phyloP scores from a whole-genome alignment of 495 filamentous ascomycete species.

The Letharia columbiana region DNA sequence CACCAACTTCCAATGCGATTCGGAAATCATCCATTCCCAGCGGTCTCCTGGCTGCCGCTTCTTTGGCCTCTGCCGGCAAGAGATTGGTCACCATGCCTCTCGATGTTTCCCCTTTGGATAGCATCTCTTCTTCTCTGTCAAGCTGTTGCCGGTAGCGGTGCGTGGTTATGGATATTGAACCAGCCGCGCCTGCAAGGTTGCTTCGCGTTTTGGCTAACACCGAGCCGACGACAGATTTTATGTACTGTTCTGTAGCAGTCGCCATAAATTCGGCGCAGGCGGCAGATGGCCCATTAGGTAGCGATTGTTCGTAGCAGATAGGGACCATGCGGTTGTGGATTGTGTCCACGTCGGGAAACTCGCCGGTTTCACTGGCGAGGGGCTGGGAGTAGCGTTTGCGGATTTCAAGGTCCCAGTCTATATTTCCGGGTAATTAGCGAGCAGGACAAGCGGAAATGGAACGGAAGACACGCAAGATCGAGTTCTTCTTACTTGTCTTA shows the following conservation, averaged over 20 bases:
- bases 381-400: conserved; percentile 84
- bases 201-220: conserved; percentile 70
- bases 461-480: not conserved
- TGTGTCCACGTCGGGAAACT: conserved; percentile 76
- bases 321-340: conserved; percentile 83
- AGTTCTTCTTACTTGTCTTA: conserved; percentile 66
- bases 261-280: conserved; percentile 81
- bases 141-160: conserved; percentile 65
- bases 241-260: conserved; percentile 80
- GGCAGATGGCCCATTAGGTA: conserved; percentile 60
- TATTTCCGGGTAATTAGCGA: not conserved
- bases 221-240: conserved; percentile 77
- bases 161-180: conserved; percentile 43
- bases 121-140: conserved; percentile 61
- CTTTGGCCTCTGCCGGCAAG: conserved; percentile 66
- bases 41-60: conserved; percentile 46
- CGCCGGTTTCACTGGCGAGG: conserved; percentile 78
- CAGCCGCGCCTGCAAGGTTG: conserved; percentile 72
- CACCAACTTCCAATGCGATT: conserved; percentile 58
- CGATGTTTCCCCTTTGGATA: conserved; percentile 57
- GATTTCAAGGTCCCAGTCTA: conserved; percentile 87
- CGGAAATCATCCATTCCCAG: conserved; percentile 73
- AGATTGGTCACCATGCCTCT: conserved; percentile 55
- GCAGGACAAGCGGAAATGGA: not conserved
- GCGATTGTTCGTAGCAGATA: conserved; percentile 87